A percentile compares a stretch with the other conserved stretches of the same genome.
phyloP scores from a whole-genome alignment of 208 protist species.

The Crithidia mellificae region DNA sequence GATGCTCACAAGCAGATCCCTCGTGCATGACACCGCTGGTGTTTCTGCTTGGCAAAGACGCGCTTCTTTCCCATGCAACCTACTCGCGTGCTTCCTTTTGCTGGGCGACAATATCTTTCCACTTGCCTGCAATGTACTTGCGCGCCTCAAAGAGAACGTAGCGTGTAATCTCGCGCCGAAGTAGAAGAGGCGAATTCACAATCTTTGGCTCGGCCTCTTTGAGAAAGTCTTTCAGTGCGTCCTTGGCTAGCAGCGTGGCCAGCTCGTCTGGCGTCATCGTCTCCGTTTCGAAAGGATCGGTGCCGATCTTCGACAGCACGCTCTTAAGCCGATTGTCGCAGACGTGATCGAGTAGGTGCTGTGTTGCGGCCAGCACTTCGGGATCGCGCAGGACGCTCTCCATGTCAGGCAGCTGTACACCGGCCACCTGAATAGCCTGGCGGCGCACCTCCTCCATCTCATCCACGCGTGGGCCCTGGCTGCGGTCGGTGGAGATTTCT shows the following conservation, averaged over 20 bases:
- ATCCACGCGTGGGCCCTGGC: constrained; percentile 71
- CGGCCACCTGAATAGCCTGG: constrained; percentile 47
- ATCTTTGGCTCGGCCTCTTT: constrained; percentile 69
- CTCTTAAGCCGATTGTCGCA: constrained; percentile 82
- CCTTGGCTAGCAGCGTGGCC: constrained; percentile 70
- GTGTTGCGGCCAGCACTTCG: constrained; percentile 37
- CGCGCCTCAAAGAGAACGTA: constrained; percentile 71
- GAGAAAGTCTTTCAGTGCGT: constrained; percentile 84
- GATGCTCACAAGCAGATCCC: no score
- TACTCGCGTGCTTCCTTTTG: constrained; percentile 14
- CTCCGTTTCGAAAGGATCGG: constrained; percentile 70
- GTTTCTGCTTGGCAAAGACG: no score
- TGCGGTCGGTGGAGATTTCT: constrained; percentile 78
- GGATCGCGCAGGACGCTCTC: constrained; percentile 68
- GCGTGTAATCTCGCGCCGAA: constrained; percentile 63
- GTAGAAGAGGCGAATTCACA: constrained; percentile 60
- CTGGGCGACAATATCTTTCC: constrained; percentile 50
- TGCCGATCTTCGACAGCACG: constrained; percentile 84
- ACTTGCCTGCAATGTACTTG: constrained; percentile 54
- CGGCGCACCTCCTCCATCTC: constrained; percentile 64
- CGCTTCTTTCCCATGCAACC: no score
- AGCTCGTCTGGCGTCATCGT: constrained; percentile 64
- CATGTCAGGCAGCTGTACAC: constrained; percentile 74
- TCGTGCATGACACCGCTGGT: no score
- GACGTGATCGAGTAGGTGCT: constrained; percentile 64